A percentile compares a stretch with the other conserved stretches of the same genome.
phyloP scores from a whole-genome alignment of 805 yeast genomes.

The Schwanniomyces yamadae region DNA sequence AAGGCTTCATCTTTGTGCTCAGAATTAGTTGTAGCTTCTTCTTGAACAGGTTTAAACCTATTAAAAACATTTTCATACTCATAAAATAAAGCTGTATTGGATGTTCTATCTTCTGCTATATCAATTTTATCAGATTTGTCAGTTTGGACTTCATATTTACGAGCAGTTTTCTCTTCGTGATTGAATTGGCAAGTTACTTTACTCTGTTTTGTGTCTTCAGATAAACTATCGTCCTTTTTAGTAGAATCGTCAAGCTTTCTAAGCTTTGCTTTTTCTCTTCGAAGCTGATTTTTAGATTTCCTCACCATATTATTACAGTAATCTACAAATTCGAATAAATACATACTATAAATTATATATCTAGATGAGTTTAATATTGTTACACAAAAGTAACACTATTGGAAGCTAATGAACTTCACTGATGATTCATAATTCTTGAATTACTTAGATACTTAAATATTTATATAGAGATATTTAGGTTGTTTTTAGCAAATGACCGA shows the following conservation, averaged over 20 bases:
- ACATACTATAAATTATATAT: neutral
- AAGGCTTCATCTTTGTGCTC: neutral
- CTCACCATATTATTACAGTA: constrained; percentile 18
- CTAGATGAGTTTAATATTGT: constrained; percentile 6
- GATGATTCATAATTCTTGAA: neutral
- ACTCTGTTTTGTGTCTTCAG: constrained; percentile 2
- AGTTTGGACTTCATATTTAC: constrained; percentile 1
- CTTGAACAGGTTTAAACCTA: constrained; percentile 2
- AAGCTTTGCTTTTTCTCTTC: constrained; percentile 47
- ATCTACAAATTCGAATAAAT: neutral
- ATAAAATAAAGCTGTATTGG: constrained; percentile 10
- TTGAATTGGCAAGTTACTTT: too few species aligned
- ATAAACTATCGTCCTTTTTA: neutral
- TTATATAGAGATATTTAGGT: too few species aligned
- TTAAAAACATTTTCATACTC: constrained; percentile 19
- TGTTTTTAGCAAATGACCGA: too few species aligned
- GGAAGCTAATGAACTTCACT: neutral
- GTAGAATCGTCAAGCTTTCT: constrained; percentile 20
- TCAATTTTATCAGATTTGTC: constrained; percentile 5
- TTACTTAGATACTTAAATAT: too few species aligned
- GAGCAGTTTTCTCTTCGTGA: neutral
- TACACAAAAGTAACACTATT: constrained; percentile 7
- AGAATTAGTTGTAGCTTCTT: neutral
- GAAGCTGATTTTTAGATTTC: constrained; percentile 52
- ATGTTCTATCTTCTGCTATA: constrained; percentile 11